These are phyloP conservation scores for Saccharomyces jurei DNA, from an alignment of 805 yeast genomes.

Conservation along the genomic window DNA sequence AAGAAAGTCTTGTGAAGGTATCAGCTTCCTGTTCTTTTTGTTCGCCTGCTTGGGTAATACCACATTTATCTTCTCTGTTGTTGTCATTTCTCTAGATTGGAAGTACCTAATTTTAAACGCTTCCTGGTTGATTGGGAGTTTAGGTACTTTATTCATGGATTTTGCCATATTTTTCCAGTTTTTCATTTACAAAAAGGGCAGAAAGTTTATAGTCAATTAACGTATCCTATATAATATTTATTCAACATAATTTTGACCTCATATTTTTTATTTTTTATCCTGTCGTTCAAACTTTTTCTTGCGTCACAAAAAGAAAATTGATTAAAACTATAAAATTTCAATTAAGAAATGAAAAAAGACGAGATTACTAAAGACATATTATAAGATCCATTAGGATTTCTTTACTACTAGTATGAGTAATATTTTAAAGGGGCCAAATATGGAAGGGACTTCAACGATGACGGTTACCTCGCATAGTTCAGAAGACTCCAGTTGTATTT, in stretches of 20 bases:
- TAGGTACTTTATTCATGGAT: slow-evolving; percentile 81
- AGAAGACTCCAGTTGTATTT: neutral
- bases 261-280: neutral
- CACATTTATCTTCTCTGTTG: slow-evolving; percentile 80
- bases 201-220: neutral
- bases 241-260: neutral
- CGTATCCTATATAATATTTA: neutral
- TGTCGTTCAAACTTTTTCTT: neutral
- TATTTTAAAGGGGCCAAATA: neutral
- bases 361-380: neutral
- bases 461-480: neutral
- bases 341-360: neutral
- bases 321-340: neutral
- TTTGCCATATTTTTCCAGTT: slow-evolving; percentile 79
- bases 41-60: slow-evolving; percentile 93
- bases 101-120: slow-evolving; percentile 72
- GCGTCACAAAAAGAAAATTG: neutral
- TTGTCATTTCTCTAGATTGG: slow-evolving; percentile 62
- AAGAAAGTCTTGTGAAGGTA: slow-evolving; percentile 91
- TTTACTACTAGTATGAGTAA: neutral
- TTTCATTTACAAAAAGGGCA: slow-evolving; percentile 45
- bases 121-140: slow-evolving; percentile 87
- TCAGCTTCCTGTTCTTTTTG: slow-evolving; percentile 83
- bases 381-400: neutral
- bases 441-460: neutral